Conservation (phyloP, 371 early-diverging fungal species). For the Capillidium rhysosporum region DNA sequence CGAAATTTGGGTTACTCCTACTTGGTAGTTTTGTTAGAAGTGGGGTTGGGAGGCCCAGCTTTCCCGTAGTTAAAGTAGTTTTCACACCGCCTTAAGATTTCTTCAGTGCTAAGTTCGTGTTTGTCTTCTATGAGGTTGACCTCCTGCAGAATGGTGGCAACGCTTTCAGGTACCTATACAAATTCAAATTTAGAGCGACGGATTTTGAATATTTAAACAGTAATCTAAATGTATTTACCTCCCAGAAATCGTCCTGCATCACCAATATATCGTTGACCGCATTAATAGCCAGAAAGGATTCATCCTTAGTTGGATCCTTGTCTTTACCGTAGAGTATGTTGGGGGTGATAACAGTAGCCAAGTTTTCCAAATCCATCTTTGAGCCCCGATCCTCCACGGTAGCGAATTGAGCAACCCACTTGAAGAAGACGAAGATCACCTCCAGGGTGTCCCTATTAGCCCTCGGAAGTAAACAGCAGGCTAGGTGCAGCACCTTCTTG, state of each 20-base stretch:
- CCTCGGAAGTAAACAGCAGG: constrained; percentile 69
- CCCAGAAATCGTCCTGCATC: constrained; percentile 54
- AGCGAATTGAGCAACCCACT: constrained; percentile 51
- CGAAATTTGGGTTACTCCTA: too few relatives aligned
- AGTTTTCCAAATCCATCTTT: constrained; percentile 74
- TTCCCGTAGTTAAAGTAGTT: constrained; percentile 16
- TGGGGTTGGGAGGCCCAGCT: neutral
- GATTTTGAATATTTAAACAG: neutral
- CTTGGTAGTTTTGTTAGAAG: too few relatives aligned
- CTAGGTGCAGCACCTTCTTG: constrained; percentile 43
- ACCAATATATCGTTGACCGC: constrained; percentile 47
- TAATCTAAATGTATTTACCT: constrained; percentile 15
- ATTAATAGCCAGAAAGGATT: constrained; percentile 51
- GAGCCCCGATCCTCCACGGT: constrained; percentile 44
- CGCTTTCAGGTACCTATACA: constrained; percentile 37
- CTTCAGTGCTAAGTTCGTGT: constrained; percentile 31
- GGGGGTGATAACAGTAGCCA: constrained; percentile 85
- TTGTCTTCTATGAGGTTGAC: constrained; percentile 28
- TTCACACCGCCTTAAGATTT: constrained; percentile 40
- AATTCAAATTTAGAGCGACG: neutral
- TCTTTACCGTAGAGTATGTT: constrained; percentile 71
- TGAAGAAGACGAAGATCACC: constrained; percentile 63
- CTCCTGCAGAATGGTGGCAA: constrained; percentile 32
- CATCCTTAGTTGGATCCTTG: constrained; percentile 58
- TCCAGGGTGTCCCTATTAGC: constrained; percentile 77